Percentiles rank a stretch among this genome's conserved stretches.
phyloP scores from a whole-genome alignment of 1,284 basidiomycete genomes.

The Violaceomyces palustris region DNA sequence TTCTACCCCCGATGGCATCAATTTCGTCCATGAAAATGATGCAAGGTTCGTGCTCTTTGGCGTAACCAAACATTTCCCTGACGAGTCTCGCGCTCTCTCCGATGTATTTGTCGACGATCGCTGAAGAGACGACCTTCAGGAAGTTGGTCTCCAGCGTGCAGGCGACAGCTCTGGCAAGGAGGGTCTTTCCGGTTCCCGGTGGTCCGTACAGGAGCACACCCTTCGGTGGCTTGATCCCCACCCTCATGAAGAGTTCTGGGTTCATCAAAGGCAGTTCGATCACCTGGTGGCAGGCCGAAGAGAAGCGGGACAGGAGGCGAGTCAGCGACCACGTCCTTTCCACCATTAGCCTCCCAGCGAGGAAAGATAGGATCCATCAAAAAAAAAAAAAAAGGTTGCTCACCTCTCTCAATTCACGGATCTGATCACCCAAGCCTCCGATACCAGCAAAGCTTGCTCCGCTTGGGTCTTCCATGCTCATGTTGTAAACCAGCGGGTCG shows the following conservation, averaged over 20 bases:
- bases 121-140: constrained; percentile 97
- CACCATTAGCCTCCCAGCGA: background rate
- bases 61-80: constrained; percentile 97
- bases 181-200: constrained; percentile 91
- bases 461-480: constrained; percentile 97
- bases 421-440: constrained; percentile 91
- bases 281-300: no score
- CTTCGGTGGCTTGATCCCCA: constrained; percentile 93
- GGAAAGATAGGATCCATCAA: constrained; percentile 33
- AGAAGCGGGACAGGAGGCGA: background rate
- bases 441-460: constrained; percentile 94
- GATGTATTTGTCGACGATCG: constrained; percentile 99
- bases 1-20: constrained; percentile 58
- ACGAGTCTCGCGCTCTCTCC: constrained; percentile 93
- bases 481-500: constrained; percentile 97
- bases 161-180: constrained; percentile 90
- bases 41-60: constrained; percentile 88
- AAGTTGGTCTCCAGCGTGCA: constrained; percentile 95
- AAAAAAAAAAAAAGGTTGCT: no score
- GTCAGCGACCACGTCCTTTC: constrained; percentile 1
- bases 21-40: constrained; percentile 99
- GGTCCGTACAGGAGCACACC: constrained; percentile 89
- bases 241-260: constrained; percentile 88
- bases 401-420: constrained; percentile 91
- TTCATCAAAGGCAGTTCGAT: constrained; percentile 93